Conservation (phyloP, 2,329 filamentous ascomycete species). For the Fusarium solani-melongenae region DNA sequence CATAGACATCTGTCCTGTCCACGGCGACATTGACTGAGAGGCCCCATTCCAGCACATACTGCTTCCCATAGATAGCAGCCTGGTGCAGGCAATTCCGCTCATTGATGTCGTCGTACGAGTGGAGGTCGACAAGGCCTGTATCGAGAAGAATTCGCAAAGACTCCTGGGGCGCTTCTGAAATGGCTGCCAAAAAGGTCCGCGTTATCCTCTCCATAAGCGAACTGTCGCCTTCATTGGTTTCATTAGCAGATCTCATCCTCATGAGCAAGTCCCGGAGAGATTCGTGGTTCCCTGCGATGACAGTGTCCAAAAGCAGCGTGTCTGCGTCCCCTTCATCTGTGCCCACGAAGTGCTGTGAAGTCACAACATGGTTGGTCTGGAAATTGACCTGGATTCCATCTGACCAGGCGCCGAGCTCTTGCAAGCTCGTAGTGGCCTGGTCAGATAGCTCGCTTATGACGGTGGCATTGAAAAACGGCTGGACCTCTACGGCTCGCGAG, state of each 20-base stretch:
- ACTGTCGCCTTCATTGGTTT: conserved; percentile 67
- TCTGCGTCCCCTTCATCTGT: conserved; percentile 93
- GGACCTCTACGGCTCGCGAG: conserved; percentile 94
- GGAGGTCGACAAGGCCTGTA: conserved; percentile 86
- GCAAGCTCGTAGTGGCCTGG: conserved; percentile 93
- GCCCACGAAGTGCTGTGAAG: conserved; percentile 72
- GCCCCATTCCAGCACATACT: conserved; percentile 80
- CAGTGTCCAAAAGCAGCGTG: conserved; percentile 86
- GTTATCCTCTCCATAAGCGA: conserved; percentile 81
- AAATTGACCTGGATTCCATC: conserved; percentile 95
- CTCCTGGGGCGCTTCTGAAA: conserved; percentile 84
- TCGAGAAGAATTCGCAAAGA: conserved; percentile 81
- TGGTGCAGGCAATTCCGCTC: conserved; percentile 97
- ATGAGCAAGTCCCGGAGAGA: conserved; percentile 83
- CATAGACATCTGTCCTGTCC: conserved; percentile 89
- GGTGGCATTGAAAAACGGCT: conserved; percentile 97
- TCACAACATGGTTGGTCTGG: conserved; percentile 74
- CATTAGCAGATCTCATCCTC: conserved; percentile 70
- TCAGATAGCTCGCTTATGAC: conserved; percentile 97
- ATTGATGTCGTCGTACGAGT: conserved; percentile 96
- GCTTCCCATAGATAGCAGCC: conserved; percentile 92
- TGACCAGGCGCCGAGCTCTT: conserved; percentile 96
- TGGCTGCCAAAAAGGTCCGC: conserved; percentile 87
- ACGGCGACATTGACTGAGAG: conserved; percentile 82
- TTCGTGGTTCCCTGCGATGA: conserved; percentile 82